Percentiles rank a stretch among this genome's conserved stretches.
These are phyloP conservation scores for Biscogniauxia marginata DNA, from an alignment of 2,329 filamentous ascomycete genomes.

Conservation along the genomic window DNA sequence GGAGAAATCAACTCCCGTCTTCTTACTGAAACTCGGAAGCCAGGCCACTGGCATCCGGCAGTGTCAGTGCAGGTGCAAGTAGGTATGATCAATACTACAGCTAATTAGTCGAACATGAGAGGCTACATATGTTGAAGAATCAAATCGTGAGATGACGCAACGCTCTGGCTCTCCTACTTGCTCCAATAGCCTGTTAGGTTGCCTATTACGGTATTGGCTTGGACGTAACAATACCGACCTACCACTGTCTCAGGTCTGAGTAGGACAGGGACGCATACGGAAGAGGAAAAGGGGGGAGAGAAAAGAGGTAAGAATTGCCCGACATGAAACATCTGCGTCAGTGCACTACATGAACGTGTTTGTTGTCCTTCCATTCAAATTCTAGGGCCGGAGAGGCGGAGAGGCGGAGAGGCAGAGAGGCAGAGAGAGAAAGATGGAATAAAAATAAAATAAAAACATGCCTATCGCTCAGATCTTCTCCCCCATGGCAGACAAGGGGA, in stretches of 20 bases:
- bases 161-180: too few relatives aligned
- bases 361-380: background rate
- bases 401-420: background rate
- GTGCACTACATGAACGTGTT: background rate
- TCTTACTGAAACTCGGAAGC: background rate
- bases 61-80: background rate
- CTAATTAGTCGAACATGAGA: too few relatives aligned
- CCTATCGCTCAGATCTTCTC: too few relatives aligned
- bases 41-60: background rate
- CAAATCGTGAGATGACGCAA: background rate
- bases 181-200: too few relatives aligned
- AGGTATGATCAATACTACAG: background rate
- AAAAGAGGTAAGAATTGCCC: background rate
- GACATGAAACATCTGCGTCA: background rate
- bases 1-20: background rate
- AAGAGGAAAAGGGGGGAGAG: background rate
- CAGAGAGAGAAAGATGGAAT: constrained; percentile 11
- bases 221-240: background rate
- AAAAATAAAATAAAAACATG: constrained; percentile 14
- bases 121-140: too few relatives aligned
- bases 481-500: too few relatives aligned
- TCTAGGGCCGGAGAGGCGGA: background rate
- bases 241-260: background rate
- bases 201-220: background rate
- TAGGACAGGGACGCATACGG: background rate